A percentile compares a stretch with the other conserved stretches of the same genome.
phyloP scores from a whole-genome alignment of 192 early-diverging fungal genomes.

The Ambispora gerdemannii region DNA sequence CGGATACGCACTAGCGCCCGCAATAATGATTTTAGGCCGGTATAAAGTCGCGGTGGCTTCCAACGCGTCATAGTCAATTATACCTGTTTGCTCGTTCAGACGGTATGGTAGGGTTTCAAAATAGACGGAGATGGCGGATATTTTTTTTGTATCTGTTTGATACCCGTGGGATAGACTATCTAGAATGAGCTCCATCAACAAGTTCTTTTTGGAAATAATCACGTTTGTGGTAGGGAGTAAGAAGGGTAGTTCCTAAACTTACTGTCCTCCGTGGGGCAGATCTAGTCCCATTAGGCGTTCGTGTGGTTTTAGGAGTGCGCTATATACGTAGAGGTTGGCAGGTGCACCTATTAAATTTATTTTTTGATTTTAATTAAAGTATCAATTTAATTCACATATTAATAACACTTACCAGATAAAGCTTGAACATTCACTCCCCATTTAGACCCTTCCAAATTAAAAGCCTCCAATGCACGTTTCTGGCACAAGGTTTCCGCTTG shows the following conservation, averaged over 20 bases:
- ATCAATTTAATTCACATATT: too few relatives aligned
- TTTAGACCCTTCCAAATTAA: slow-evolving; percentile 70
- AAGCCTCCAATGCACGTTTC: slow-evolving; percentile 92
- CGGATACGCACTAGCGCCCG: slow-evolving; percentile 92
- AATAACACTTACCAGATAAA: slow-evolving; percentile 64
- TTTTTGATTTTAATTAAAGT: too few relatives aligned
- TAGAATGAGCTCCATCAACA: slow-evolving; percentile 6
- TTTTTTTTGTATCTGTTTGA: slow-evolving; percentile 95
- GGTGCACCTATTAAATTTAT: slow-evolving; percentile 68
- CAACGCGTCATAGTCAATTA: slow-evolving; percentile 91
- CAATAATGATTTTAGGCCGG: slow-evolving; percentile 95
- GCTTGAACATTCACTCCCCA: slow-evolving; percentile 99
- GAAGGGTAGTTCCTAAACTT: slow-evolving; percentile 35
- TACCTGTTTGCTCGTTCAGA: slow-evolving; percentile 81
- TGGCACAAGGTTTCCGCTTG: slow-evolving; percentile 91
- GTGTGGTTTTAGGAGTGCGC: slow-evolving; percentile 91
- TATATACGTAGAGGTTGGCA: slow-evolving; percentile 97
- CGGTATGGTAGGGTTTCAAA: slow-evolving; percentile 97
- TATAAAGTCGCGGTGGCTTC: slow-evolving; percentile 76
- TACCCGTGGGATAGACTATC: slow-evolving; percentile 93
- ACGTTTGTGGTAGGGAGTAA: background rate
- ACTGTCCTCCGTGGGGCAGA: slow-evolving; percentile 97
- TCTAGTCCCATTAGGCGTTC: slow-evolving; percentile 98
- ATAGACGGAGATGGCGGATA: slow-evolving; percentile 90
- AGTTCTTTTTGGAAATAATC: slow-evolving; percentile 6